phyloP scores from a whole-genome alignment of 805 yeast genomes.

The Candida khao-thaluensis region DNA sequence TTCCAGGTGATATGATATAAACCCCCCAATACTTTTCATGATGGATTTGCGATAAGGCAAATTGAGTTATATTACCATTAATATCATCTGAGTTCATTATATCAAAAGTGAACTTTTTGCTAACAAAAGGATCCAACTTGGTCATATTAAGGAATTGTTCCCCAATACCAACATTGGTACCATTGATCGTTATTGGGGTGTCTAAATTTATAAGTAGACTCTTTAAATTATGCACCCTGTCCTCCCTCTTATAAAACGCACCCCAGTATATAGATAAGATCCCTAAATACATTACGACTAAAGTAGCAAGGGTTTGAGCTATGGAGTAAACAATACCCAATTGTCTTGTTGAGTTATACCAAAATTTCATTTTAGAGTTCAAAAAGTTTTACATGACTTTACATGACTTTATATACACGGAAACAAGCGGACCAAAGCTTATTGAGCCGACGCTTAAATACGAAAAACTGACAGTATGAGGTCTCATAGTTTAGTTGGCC shows the following conservation, averaged over 20 bases:
- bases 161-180: conserved; percentile 11
- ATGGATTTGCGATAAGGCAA: conserved; percentile 22
- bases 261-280: conserved; percentile 44
- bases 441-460: no score
- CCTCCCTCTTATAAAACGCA: conserved; percentile 28
- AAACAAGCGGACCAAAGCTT: no score
- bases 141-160: conserved; percentile 1
- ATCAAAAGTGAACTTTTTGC: conserved; percentile 1
- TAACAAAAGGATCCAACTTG: not conserved
- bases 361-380: no score
- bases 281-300: conserved; percentile 25
- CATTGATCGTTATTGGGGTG: conserved; percentile 18
- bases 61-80: conserved; percentile 12
- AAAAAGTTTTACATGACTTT: no score
- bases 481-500: no score
- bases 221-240: conserved; percentile 29
- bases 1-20: conserved; percentile 23
- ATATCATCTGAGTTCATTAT: not conserved
- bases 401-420: no score
- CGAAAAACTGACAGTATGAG: no score
- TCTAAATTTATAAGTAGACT: conserved; percentile 38
- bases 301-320: not conserved
- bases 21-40: conserved; percentile 33
- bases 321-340: not conserved
- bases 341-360: conserved; percentile 19